Evolutionary conservation across 2,329 filamentous ascomycete genomes (phyloP), one percentile per base, ranked within the genome.

Genomic region (Arthrobotrys pseudoclavata): DNA sequence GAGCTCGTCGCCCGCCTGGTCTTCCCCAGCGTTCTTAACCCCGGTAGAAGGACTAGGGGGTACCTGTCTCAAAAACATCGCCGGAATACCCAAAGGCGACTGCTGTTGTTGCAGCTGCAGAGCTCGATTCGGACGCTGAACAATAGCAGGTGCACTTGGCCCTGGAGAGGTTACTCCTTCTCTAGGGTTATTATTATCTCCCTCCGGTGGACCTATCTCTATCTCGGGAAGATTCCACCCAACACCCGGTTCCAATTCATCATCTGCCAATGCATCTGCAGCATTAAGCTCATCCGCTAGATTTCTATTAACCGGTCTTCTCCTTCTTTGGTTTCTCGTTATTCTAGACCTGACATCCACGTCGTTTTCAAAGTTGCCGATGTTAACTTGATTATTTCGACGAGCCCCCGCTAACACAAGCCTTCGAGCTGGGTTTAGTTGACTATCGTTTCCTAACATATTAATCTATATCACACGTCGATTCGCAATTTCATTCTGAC

Each of bases 31-130:
- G 12, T 37, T 15, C n/a, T 9, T 29, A 37, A 9, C 15, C n/a
- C 22, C n/a, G 20, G 52, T 57, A n/a, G 52, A 57, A 57, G 52
- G 52, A 22, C 52, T 57, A 2, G 24, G 48, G 24, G 22, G 48
- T n/a, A n/a, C n/a, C 24, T 5, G 48, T 7, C 15, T 7, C 42
- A 7, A 18, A 52, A 52, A 24, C 22, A 12, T 12, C 22, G 5
- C 1, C 10, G 18, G 47, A 13, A 50, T 15, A n/a, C 15, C 4
- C 4, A 18, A 20, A 20, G 4, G 20, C 10, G 22, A n/a, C n/a
- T n/a, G n/a, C n/a, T n/a, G n/a, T n/a, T n/a, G n/a, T n/a, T n/a
- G n/a, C n/a, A n/a, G 18, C 5, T 20, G n/a, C 18, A 22, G n/a
- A 22, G 6, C 45, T n/a, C n/a, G 12, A 10, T 47, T 34, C 31